A percentile compares a stretch with the other conserved stretches of the same genome.
These are phyloP conservation scores for Nymphaea colorata DNA, from an alignment of 164 flowering plant genomes.

Conservation along the genomic window DNA sequence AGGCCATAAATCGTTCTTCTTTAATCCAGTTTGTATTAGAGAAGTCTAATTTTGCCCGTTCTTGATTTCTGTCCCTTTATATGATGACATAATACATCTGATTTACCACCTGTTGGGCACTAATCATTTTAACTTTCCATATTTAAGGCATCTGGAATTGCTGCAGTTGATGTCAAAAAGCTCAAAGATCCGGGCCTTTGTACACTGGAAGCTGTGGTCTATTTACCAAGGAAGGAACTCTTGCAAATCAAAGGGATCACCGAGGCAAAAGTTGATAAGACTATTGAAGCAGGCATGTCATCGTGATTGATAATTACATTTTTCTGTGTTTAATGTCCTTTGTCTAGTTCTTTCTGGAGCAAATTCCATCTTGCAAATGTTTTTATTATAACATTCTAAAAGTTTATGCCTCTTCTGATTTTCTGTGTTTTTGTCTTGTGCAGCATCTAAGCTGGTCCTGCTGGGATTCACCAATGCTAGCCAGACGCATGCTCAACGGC, in stretches of 20 bases:
- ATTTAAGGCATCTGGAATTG: conserved; percentile 70
- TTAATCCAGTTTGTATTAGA: too few relatives aligned
- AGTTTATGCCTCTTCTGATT: neutral
- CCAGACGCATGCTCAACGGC: conserved; percentile 88
- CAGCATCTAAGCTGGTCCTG: conserved; percentile 86
- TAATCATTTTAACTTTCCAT: too few relatives aligned
- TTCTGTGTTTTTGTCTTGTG: conserved; percentile 4
- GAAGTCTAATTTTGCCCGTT: too few relatives aligned
- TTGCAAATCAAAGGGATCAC: conserved; percentile 92
- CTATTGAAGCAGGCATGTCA: conserved; percentile 69
- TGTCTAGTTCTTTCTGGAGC: neutral
- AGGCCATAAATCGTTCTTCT: too few relatives aligned
- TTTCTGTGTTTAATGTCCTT: neutral
- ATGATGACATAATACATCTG: too few relatives aligned
- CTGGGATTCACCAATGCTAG: conserved; percentile 92
- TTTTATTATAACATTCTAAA: neutral
- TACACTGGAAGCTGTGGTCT: conserved; percentile 85
- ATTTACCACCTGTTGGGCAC: too few relatives aligned
- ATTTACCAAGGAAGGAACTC: conserved; percentile 83
- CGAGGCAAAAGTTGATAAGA: conserved; percentile 93
- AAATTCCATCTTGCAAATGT: neutral
- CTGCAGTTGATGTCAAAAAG: conserved; percentile 81
- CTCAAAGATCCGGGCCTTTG: conserved; percentile 92
- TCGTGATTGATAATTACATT: neutral
- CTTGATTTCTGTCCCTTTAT: too few relatives aligned